Evolutionary conservation across 1,139 yeast genomes (phyloP), one percentile per base, ranked within the genome.

Genomic region (Sugiyamaella xylanicola): DNA sequence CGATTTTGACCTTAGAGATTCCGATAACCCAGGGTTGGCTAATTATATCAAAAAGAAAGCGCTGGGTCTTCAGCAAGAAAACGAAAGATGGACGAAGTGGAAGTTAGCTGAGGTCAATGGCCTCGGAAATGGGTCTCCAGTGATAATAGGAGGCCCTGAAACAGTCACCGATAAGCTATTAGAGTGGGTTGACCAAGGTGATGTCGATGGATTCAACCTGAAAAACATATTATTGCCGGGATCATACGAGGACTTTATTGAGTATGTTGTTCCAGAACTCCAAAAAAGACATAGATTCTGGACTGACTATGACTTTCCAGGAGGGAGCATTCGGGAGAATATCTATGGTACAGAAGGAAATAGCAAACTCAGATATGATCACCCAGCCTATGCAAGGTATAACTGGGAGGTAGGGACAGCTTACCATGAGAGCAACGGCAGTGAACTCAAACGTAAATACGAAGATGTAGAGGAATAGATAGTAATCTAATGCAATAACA

Each of bases 121-220:
- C 8, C 68, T 71, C 11, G 74, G 72, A 9, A 74, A 74, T 1
- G 58, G 65, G 25, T 69, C 69, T 1, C 70, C 72, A 2, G 61
- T 67, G 11, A 56, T 67, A 42, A 63, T 67, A 40, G 76, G 77
- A 0, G 65, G 74, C 0, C 63, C 74, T 0, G 55, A 60, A 20
- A 66, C 68, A 27, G 71, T 72, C 17, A 74, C 73, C 1, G 70
- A 73, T 43, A 55, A 64, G 40, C 65, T 74, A 40, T 73, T 73
- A 51, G 61, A 63, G 11, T 74, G 74, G 72, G 72, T 71, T 17
- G 73, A 70, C 9, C 59, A 59, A 11, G 65, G 74, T 4, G 74
- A 68, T 37, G 64, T 74, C 44, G 75, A 72, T 56, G 77, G 77
- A 3, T 72, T 74, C 63, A 74, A 74, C 53, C 63, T 74, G 32